A percentile compares a stretch with the other conserved stretches of the same genome.
Evolutionary conservation across 176 grass and related monocot genomes (phyloP).

Genomic region (Raddia guianensis): DNA sequence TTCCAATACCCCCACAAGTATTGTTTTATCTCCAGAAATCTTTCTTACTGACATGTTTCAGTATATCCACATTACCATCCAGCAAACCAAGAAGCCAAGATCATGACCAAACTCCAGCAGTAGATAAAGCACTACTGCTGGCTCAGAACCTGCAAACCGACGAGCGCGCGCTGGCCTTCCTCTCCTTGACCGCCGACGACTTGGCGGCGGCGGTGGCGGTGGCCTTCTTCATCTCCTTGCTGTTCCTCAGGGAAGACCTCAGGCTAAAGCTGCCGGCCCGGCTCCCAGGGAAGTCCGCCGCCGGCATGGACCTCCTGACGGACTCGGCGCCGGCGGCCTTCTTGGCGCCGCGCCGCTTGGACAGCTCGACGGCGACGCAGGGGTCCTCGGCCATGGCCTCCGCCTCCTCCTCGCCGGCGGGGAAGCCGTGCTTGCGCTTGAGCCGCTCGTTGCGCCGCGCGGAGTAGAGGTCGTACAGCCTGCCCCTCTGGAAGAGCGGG

Average conservation of each 20-base stretch:
- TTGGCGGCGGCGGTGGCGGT: not conserved
- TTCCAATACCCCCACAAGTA: not conserved
- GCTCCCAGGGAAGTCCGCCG: conserved; percentile 27
- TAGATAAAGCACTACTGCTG: not conserved
- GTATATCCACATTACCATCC: conserved; percentile 31
- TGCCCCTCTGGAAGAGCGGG: conserved; percentile 75
- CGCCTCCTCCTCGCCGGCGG: conserved; percentile 43
- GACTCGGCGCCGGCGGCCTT: conserved; percentile 42
- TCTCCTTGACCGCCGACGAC: conserved; percentile 21
- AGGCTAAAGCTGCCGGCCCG: conserved; percentile 21
- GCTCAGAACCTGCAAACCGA: conserved; percentile 38
- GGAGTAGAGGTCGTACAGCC: conserved; percentile 86
- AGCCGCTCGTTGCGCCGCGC: conserved; percentile 78
- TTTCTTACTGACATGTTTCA: conserved; percentile 9
- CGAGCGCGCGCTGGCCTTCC: conserved; percentile 34
- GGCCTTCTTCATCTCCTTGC: conserved; percentile 80
- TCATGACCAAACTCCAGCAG: not conserved
- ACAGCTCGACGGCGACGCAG: conserved; percentile 68
- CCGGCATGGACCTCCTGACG: conserved; percentile 58
- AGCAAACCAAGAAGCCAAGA: not conserved
- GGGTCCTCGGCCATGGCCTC: conserved; percentile 62
- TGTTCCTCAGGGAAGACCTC: conserved; percentile 65
- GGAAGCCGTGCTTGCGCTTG: conserved; percentile 69
- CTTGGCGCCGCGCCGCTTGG: conserved; percentile 61
- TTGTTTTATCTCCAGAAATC: not conserved